A percentile compares a stretch with the other conserved stretches of the same genome.
These are phyloP conservation scores for Pichiaceae sp. DNA, from an alignment of 1,139 yeast genomes.

Conservation along the genomic window DNA sequence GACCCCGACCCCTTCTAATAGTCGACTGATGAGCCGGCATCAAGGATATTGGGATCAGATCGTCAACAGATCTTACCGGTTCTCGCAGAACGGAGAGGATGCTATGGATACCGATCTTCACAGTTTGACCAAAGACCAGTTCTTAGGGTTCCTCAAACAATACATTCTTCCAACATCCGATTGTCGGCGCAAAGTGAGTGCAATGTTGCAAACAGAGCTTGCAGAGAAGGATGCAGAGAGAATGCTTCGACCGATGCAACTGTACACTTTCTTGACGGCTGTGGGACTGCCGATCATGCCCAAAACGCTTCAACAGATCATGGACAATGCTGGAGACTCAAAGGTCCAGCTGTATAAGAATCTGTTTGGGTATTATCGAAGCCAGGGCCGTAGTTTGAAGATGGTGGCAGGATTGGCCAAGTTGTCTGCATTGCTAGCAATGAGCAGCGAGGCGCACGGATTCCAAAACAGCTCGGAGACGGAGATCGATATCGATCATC, in stretches of 20 bases:
- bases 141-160: constrained; percentile 26
- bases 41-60: constrained; percentile 42
- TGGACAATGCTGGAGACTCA: constrained; percentile 29
- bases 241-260: constrained; percentile 28
- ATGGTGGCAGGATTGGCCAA: constrained; percentile 16
- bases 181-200: constrained; percentile 30
- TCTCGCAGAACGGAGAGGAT: constrained; percentile 29
- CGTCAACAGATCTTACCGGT: constrained; percentile 31
- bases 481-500: constrained; percentile 8
- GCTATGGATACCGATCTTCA: constrained; percentile 25
- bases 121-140: constrained; percentile 23
- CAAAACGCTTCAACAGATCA: constrained; percentile 28
- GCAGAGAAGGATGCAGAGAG: constrained; percentile 26
- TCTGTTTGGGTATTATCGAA: constrained; percentile 30
- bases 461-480: neutral
- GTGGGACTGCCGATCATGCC: constrained; percentile 35
- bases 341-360: constrained; percentile 28
- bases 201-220: constrained; percentile 30
- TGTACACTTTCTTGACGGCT: constrained; percentile 32
- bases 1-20: constrained; percentile 11
- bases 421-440: constrained; percentile 7
- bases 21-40: constrained; percentile 27
- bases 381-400: constrained; percentile 25
- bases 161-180: constrained; percentile 31
- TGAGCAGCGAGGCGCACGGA: neutral